These are phyloP conservation scores for Wickerhamomyces rabaulensis DNA, from an alignment of 805 yeast species.

Conservation along the genomic window DNA sequence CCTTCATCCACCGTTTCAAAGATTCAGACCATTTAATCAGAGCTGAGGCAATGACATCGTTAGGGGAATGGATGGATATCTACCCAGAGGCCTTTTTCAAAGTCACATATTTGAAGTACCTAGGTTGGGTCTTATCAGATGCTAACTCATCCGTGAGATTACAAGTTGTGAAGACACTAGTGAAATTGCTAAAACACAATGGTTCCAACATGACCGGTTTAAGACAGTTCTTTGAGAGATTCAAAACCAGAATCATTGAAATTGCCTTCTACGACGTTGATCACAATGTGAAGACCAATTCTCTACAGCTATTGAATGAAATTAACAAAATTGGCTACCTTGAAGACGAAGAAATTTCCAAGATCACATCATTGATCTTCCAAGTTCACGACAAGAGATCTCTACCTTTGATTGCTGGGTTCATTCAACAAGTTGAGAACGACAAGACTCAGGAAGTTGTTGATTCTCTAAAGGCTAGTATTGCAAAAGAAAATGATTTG, in stretches of 20 bases:
- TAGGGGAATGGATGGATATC: constrained; percentile 68
- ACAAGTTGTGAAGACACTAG: constrained; percentile 55
- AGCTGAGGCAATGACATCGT: constrained; percentile 54
- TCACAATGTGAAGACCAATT: constrained; percentile 43
- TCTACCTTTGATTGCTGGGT: constrained; percentile 47
- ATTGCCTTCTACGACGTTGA: constrained; percentile 57
- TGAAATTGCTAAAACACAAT: constrained; percentile 40
- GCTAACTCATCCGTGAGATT: constrained; percentile 51
- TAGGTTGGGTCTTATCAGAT: constrained; percentile 86
- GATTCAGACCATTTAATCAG: constrained; percentile 74
- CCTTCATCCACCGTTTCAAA: constrained; percentile 72
- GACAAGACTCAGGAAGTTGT: constrained; percentile 33
- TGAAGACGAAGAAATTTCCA: constrained; percentile 49
- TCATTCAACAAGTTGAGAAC: constrained; percentile 40
- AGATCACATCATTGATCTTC: constrained; percentile 39
- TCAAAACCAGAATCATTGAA: constrained; percentile 58
- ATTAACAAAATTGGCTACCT: constrained; percentile 57
- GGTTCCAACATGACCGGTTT: constrained; percentile 52
- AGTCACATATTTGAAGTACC: constrained; percentile 64
- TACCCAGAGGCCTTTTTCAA: constrained; percentile 70
- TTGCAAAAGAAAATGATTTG: constrained; percentile 23
- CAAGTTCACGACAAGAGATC: constrained; percentile 24
- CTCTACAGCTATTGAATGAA: constrained; percentile 49
- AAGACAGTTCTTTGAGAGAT: constrained; percentile 73
- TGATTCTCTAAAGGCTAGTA: constrained; percentile 29